Evolutionary conservation across 495 filamentous ascomycete genomes (phyloP), one percentile per base, ranked within the genome.

Genomic region (Podospora fimiseda): DNA sequence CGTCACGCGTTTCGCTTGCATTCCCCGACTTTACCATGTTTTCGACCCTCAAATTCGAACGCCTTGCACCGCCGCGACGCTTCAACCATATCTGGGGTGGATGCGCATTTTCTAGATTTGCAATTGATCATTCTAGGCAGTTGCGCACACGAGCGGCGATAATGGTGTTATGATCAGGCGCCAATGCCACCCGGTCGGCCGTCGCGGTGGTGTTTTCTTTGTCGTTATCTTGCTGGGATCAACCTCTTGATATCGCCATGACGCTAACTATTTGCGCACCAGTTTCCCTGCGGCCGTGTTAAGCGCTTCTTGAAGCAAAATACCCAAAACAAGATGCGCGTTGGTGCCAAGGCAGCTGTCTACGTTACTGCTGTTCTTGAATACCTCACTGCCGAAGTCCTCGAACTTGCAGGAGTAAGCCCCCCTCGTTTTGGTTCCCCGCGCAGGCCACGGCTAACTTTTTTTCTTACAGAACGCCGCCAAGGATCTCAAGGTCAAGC

Each of bases 261-360:
- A 30, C 33, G 62, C 81, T 59, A 59, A 58, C 16, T 46, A 21
- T 36, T 20, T 37, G 9, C n/a, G 11, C 18, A 48, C 53, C 68
- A 98, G 94, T 98, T 98, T 75, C 93, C 93, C 38, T 98, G 93
- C 69, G 93, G 93, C 74, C 94, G 93, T 86, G 91, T 98, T 66
- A 98, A 98, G 85, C 91, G 93, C 76, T 96, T 96, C 78, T 77
- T 98, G 66, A 96, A 96, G 81, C 93, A 93, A 72, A 96, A 95
- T 74, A 97, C 93, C 20, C 93, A 96, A 63, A 94, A 95, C 74
- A 97, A 97, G 80, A 97, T 96, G 90, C 92, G 93, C 75, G 94
- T 98, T 59, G 94, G 93, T 62, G 93, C 93, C 60, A 98, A 98
- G 78, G 93, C 93, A 52, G 90, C 93, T 50, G 93, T 98, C 65